Conservation (phyloP, 306 rosid species). For the Sesbania bispinosa region DNA sequence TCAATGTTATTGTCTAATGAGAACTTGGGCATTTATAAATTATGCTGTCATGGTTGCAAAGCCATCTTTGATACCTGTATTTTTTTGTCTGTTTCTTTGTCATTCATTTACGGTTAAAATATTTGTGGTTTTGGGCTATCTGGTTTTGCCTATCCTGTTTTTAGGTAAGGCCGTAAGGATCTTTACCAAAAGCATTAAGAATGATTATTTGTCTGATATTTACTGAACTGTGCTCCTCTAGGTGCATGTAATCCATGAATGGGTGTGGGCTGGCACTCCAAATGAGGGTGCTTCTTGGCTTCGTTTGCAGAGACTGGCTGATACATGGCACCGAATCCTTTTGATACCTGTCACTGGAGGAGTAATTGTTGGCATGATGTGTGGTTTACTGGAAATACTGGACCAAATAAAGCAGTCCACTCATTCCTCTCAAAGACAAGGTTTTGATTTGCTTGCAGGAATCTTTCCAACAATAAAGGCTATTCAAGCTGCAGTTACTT, state of each 20-base stretch:
- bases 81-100: background rate
- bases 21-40: background rate
- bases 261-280: slow-evolving; percentile 99
- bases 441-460: slow-evolving; percentile 84
- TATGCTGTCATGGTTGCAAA: background rate
- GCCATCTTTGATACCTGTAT: slow-evolving; percentile 5
- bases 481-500: slow-evolving; percentile 88
- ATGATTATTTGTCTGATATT: slow-evolving; percentile 22
- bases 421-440: slow-evolving; percentile 62
- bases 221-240: slow-evolving; percentile 38
- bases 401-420: slow-evolving; percentile 77
- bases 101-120: background rate
- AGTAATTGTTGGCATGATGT: slow-evolving; percentile 97
- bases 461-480: slow-evolving; percentile 84
- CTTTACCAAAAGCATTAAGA: background rate
- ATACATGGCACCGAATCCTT: slow-evolving; percentile 96
- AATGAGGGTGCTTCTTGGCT: slow-evolving; percentile 97
- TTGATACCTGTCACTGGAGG: slow-evolving; percentile 91
- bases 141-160: background rate
- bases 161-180: background rate
- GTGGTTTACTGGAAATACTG: slow-evolving; percentile 86
- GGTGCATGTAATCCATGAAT: slow-evolving; percentile 92
- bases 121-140: background rate
- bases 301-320: slow-evolving; percentile 83
- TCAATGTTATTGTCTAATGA: background rate